A percentile compares a stretch with the other conserved stretches of the same genome.
phyloP scores from a whole-genome alignment of 2,329 filamentous ascomycete genomes.

The Blastomyces emzantsi region DNA sequence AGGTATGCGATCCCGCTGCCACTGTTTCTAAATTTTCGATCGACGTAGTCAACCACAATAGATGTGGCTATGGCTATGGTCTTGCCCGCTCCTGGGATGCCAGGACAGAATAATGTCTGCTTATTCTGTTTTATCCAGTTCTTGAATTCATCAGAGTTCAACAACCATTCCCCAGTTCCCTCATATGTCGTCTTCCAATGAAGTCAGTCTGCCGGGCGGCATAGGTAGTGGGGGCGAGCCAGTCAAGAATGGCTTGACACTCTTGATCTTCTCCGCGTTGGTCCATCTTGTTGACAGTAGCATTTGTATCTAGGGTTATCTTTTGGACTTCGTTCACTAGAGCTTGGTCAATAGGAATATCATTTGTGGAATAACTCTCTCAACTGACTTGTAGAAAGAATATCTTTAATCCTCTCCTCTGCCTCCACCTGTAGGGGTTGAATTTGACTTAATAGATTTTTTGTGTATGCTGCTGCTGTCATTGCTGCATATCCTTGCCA shows the following conservation, averaged over 20 bases:
- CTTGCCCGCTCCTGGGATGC: slow-evolving; percentile 16
- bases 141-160: slow-evolving; percentile 31
- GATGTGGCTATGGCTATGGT: slow-evolving; percentile 14
- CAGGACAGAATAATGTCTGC: slow-evolving; percentile 9
- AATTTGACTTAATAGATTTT: not conserved
- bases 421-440: no score
- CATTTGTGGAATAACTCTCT: no score
- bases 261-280: not conserved
- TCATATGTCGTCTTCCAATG: slow-evolving; percentile 28
- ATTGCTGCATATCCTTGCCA: slow-evolving; percentile 21
- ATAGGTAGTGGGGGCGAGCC: slow-evolving; percentile 35
- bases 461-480: not conserved
- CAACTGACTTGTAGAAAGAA: no score
- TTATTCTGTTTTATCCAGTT: slow-evolving; percentile 10
- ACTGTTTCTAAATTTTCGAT: not conserved
- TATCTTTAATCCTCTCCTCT: no score
- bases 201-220: slow-evolving; percentile 34
- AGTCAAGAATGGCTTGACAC: slow-evolving; percentile 18
- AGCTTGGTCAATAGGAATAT: no score
- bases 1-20: slow-evolving; percentile 1
- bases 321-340: no score
- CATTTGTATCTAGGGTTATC: no score
- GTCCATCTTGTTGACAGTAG: no score
- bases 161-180: slow-evolving; percentile 42
- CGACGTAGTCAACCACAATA: slow-evolving; percentile 11